Evolutionary conservation across 2,329 filamentous ascomycete genomes (phyloP), one percentile per base, ranked within the genome.

Genomic region (Septoria petroselini): DNA sequence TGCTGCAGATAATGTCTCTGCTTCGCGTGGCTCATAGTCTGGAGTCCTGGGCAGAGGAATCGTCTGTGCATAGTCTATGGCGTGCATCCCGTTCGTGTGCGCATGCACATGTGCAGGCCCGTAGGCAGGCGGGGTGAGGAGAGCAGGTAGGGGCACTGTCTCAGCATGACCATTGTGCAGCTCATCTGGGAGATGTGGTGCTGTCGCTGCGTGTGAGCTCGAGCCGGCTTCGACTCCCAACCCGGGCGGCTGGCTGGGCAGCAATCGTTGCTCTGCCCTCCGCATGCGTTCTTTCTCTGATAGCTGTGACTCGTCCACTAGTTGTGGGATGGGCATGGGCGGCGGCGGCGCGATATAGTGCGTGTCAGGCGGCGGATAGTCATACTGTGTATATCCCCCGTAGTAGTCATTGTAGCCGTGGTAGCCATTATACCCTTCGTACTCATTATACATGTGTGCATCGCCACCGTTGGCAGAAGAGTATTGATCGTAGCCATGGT

Each of bases 201-300:
- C 59, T 3, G 58, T 60, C 1, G 77, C 71, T 33, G 59, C 63
- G n/a, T 60, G 61, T 39, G 58, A 62, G 50, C 47, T 52, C 41
- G 48, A 58, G 43, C 39, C 50, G 33, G 53, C 57, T 9, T 67
- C 52, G 18, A 53, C 52, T 30, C 61, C 62, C 14, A 48, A 39
- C 5, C 51, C 74, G 9, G 86, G 79, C 11, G 88, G 91, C 61
- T 84, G 83, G 63, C 90, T 95, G 2, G 91, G 91, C 17, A 96
- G 70, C 4, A 96, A 72, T 39, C 84, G 80, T 58, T 85, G 80
- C 70, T 96, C 91, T 33, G 88, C 89, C 51, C 81, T 81, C 39
- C 84, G 81, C 51, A 93, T 71, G 41, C 84, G 83, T 52, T 94
- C 85, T 68, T 96, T 96, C 57, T 97, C 93, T 9, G 85, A 82